Evolutionary conservation across 1,284 basidiomycete species (phyloP).

Genomic region (Apiotrichum gamsii): DNA sequence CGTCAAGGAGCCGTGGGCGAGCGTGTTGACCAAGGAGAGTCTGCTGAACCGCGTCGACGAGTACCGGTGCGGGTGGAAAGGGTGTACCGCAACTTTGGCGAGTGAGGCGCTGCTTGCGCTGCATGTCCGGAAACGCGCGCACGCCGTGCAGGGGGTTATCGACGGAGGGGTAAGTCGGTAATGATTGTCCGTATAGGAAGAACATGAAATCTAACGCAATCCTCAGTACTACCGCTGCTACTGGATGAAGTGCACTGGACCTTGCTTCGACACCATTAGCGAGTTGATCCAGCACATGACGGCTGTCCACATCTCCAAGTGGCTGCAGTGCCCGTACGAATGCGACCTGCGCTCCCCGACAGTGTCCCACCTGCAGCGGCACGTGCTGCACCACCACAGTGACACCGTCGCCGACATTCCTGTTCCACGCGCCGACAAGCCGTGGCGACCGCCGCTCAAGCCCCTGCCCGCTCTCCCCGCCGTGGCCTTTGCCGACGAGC

Average conservation of each 20-base stretch:
- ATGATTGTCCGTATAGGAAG: background rate
- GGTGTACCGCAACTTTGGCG: conserved; percentile 30
- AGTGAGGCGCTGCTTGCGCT: conserved; percentile 23
- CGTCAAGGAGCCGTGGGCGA: conserved; percentile 25
- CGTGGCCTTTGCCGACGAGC: conserved; percentile 17
- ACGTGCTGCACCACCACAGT: conserved; percentile 26
- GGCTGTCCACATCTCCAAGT: conserved; percentile 28
- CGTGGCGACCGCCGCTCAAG: conserved; percentile 4
- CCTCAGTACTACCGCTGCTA: conserved; percentile 20
- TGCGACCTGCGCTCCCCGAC: conserved; percentile 26
- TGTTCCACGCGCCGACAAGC: conserved; percentile 18
- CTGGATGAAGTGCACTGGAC: conserved; percentile 30
- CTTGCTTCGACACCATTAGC: conserved; percentile 21
- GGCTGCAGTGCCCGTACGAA: conserved; percentile 27
- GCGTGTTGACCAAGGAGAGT: conserved; percentile 20
- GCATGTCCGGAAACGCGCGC: conserved; percentile 23
- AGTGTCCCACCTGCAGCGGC: conserved; percentile 27
- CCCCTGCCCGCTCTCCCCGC: conserved; percentile 11
- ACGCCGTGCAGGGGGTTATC: conserved; percentile 23
- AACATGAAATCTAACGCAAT: background rate
- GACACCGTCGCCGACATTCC: conserved; percentile 10
- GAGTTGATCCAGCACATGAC: conserved; percentile 30
- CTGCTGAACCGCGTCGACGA: conserved; percentile 23
- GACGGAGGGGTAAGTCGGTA: conserved; percentile 13
- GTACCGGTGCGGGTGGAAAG: conserved; percentile 33